Percentiles rank a stretch among this genome's conserved stretches.
phyloP scores from a whole-genome alignment of 371 early-diverging fungal genomes.

The Cokeromyces recurvatus region DNA sequence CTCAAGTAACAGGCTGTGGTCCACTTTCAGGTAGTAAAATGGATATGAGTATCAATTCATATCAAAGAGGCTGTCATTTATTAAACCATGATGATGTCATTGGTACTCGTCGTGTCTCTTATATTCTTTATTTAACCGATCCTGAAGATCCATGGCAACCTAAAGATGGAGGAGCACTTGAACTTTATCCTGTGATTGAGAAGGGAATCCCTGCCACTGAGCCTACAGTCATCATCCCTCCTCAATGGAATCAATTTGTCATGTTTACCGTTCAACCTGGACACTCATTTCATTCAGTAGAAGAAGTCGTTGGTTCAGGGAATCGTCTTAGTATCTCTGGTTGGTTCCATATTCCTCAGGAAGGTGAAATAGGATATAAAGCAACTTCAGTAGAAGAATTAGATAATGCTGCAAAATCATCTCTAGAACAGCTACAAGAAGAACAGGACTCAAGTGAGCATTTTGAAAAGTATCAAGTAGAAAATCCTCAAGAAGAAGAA shows the following conservation, averaged over 20 bases:
- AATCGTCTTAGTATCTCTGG: conserved; percentile 67
- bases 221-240: conserved; percentile 56
- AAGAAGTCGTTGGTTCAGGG: conserved; percentile 62
- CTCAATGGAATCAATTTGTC: conserved; percentile 74
- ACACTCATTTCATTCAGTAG: conserved; percentile 75
- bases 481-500: conserved; percentile 20
- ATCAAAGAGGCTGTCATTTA: conserved; percentile 65
- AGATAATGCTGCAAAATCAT: conserved; percentile 31
- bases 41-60: conserved; percentile 66
- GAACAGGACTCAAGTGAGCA: conserved; percentile 4
- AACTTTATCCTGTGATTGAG: conserved; percentile 64
- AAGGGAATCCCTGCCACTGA: conserved; percentile 59
- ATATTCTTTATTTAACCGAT: conserved; percentile 62
- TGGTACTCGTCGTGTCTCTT: conserved; percentile 71
- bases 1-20: conserved; percentile 64
- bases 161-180: conserved; percentile 66
- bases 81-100: conserved; percentile 82
- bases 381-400: conserved; percentile 22
- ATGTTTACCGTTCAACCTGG: conserved; percentile 79
- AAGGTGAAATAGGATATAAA: conserved; percentile 54
- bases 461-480: conserved; percentile 10
- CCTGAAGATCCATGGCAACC: conserved; percentile 62
- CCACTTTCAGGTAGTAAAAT: conserved; percentile 56
- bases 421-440: conserved; percentile 40
- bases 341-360: conserved; percentile 74